Evolutionary conservation across 768 basidiomycete species (phyloP).

Genomic region (Artomyces pyxidatus): DNA sequence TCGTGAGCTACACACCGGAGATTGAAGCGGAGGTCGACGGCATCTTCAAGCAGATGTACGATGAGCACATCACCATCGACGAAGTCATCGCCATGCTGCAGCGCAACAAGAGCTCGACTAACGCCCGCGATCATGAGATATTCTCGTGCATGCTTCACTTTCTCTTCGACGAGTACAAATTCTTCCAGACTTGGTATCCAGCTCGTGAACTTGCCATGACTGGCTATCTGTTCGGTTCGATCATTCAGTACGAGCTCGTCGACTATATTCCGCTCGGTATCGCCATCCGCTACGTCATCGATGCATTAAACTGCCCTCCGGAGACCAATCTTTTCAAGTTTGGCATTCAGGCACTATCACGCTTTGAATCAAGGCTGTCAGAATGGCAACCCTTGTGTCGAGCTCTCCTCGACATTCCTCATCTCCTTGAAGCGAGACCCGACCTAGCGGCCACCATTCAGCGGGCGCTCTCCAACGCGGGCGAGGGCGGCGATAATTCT

Average conservation of each 20-base stretch:
- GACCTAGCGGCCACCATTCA: slow-evolving; percentile 69
- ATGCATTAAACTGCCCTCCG: slow-evolving; percentile 84
- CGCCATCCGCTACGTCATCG: slow-evolving; percentile 92
- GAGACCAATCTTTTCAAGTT: slow-evolving; percentile 94
- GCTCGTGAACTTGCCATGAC: slow-evolving; percentile 93
- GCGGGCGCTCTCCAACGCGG: slow-evolving; percentile 51
- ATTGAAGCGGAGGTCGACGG: slow-evolving; percentile 90
- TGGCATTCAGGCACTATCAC: slow-evolving; percentile 81
- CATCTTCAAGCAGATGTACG: slow-evolving; percentile 98
- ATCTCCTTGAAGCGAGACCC: slow-evolving; percentile 78
- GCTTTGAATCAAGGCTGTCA: slow-evolving; percentile 78
- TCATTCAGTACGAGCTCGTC: slow-evolving; percentile 89
- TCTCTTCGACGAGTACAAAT: slow-evolving; percentile 99
- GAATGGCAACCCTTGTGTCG: slow-evolving; percentile 95
- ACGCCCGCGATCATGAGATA: slow-evolving; percentile 84
- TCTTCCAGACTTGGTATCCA: slow-evolving; percentile 95
- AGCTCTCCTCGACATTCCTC: slow-evolving; percentile 78
- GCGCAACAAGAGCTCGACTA: slow-evolving; percentile 74
- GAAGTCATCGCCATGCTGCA: slow-evolving; percentile 87
- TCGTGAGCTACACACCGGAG: slow-evolving; percentile 80
- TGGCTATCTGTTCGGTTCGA: slow-evolving; percentile 90
- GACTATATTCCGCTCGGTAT: slow-evolving; percentile 93
- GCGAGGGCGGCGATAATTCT: slow-evolving; percentile 33
- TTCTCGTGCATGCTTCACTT: slow-evolving; percentile 99
- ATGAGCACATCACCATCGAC: slow-evolving; percentile 89